These are phyloP conservation scores for Citrus hindsii DNA, from an alignment of 345 rosid genomes.

Conservation along the genomic window DNA sequence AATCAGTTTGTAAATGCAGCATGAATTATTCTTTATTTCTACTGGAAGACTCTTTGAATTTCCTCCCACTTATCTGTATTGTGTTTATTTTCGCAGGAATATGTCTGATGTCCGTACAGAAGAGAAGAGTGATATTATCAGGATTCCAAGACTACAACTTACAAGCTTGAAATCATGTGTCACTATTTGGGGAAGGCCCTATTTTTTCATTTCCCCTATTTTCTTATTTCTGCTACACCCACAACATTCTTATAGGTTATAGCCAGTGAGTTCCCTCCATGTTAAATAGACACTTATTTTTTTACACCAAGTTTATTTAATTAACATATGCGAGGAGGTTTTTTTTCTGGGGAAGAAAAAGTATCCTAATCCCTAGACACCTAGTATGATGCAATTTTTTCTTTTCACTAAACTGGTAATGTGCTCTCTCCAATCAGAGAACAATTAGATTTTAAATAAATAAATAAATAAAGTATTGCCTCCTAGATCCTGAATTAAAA, in stretches of 20 bases:
- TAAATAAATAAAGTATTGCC: too few relatives aligned
- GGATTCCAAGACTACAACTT: not conserved
- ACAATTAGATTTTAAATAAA: too few relatives aligned
- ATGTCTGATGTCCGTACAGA: not conserved
- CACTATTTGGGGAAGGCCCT: not conserved
- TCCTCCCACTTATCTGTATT: not conserved
- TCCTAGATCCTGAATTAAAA: not conserved
- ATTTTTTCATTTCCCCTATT: not conserved
- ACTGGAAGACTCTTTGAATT: not conserved
- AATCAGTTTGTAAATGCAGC: too few relatives aligned
- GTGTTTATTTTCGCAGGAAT: not conserved
- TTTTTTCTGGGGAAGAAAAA: not conserved
- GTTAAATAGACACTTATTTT: not conserved
- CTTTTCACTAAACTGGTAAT: not conserved
- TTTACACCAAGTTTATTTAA: not conserved
- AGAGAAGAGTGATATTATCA: not conserved
- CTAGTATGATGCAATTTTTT: not conserved
- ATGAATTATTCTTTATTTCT: not conserved
- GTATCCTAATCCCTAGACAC: not conserved
- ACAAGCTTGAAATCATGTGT: not conserved
- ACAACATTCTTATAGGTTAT: not conserved
- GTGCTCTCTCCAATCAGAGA: not conserved
- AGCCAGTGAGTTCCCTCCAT: not conserved
- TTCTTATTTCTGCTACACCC: not conserved
- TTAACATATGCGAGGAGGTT: not conserved